phyloP scores from a whole-genome alignment of 306 rosid genomes.

The Prinsepia uniflora region DNA sequence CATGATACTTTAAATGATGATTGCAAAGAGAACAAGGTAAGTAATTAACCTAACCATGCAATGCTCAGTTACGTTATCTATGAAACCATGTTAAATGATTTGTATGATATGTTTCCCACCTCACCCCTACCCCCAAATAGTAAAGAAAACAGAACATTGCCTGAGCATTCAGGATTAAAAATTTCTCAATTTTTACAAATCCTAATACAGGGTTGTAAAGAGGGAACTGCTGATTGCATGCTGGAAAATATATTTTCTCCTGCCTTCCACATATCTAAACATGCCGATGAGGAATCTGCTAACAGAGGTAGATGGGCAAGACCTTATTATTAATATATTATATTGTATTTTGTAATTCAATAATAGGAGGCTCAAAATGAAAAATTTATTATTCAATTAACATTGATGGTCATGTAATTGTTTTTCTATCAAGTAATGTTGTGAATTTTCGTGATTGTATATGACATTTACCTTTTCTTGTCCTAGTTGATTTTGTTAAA shows the following conservation, averaged over 20 bases:
- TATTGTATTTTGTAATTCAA: too few species aligned
- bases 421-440: background rate
- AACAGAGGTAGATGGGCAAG: conserved; percentile 61
- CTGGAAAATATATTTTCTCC: conserved; percentile 91
- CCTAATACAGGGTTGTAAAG: conserved; percentile 48
- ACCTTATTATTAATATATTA: background rate
- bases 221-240: conserved; percentile 38
- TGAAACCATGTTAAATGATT: background rate
- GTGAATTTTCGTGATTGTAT: background rate
- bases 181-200: conserved; percentile 20
- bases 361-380: too few species aligned
- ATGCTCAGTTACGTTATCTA: background rate
- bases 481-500: conserved; percentile 64
- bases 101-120: conserved; percentile 7
- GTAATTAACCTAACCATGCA: conserved; percentile 17
- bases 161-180: background rate
- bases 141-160: background rate
- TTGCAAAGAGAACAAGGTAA: conserved; percentile 61
- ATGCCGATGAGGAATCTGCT: conserved; percentile 48
- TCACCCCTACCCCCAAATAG: background rate
- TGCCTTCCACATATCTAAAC: conserved; percentile 64
- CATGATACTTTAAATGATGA: conserved; percentile 48
- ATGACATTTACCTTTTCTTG: conserved; percentile 14
- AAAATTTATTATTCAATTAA: background rate
- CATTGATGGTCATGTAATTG: background rate